Conservation (phyloP, 2,329 filamentous ascomycete genomes). For the Rhynchosporium secalis region DNA sequence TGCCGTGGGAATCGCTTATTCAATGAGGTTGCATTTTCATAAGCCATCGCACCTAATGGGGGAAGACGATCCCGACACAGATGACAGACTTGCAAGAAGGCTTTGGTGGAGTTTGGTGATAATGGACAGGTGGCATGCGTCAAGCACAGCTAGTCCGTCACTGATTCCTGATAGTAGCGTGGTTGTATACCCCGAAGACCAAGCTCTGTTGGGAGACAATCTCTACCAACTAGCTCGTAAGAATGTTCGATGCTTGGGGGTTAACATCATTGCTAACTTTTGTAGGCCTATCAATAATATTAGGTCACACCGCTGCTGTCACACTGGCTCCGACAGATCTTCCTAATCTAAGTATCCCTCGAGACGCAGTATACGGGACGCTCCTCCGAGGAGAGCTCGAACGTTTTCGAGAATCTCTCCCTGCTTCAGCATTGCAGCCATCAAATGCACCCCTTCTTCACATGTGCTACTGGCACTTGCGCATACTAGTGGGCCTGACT, state of each 20-base stretch:
- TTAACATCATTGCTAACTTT: constrained; percentile 13
- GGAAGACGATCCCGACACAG: constrained; percentile 56
- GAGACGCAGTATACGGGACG: constrained; percentile 48
- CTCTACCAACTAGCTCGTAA: constrained; percentile 66
- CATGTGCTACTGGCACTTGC: constrained; percentile 69
- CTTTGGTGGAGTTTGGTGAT: constrained; percentile 73
- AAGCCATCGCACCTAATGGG: constrained; percentile 43
- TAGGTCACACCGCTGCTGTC: constrained; percentile 55
- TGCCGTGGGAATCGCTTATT: constrained; percentile 65
- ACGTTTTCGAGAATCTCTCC: constrained; percentile 64
- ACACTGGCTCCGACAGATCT: constrained; percentile 47
- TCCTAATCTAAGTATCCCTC: constrained; percentile 45
- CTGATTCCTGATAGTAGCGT: constrained; percentile 64
- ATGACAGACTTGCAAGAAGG: constrained; percentile 61
- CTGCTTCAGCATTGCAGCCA: constrained; percentile 53
- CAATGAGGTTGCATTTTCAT: constrained; percentile 59
- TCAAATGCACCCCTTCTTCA: constrained; percentile 58
- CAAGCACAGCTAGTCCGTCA: constrained; percentile 62
- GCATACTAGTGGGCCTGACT: constrained; percentile 62
- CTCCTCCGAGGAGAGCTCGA: constrained; percentile 61
- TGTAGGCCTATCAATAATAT: constrained; percentile 56
- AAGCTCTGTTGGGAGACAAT: constrained; percentile 59
- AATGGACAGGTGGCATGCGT: constrained; percentile 72
- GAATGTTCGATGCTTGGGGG: constrained; percentile 37
- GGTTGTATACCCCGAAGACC: constrained; percentile 60